These are phyloP conservation scores for Marasmius fiardii DNA, from an alignment of 1,284 basidiomycete species.

Conservation along the genomic window DNA sequence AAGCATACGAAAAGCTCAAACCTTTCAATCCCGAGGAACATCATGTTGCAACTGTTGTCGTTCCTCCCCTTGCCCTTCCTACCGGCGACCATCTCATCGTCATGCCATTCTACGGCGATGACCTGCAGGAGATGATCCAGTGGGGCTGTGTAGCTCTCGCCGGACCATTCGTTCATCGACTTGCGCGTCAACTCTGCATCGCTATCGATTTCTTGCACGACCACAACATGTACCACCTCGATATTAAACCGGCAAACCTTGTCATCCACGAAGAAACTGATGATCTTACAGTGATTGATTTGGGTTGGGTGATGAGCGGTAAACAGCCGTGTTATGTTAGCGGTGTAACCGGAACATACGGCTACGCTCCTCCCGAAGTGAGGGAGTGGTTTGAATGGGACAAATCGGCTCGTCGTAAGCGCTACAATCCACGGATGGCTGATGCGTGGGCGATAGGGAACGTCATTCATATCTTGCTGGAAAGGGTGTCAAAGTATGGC, in stretches of 20 bases:
- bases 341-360: not conserved
- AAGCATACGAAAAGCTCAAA: no score
- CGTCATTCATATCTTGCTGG: not conserved
- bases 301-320: not conserved
- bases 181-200: not conserved
- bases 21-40: no score
- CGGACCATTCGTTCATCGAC: no score
- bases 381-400: not conserved
- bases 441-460: not conserved
- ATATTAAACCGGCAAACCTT: not conserved
- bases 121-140: no score
- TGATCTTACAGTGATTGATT: not conserved
- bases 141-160: no score
- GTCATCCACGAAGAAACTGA: not conserved
- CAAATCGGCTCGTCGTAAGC: not conserved
- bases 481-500: not conserved
- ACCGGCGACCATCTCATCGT: no score
- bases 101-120: no score
- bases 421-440: not conserved
- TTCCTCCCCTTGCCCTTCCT: no score
- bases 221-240: not conserved
- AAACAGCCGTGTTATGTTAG: not conserved
- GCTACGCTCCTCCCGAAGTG: not conserved
- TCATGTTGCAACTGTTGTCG: no score
- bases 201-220: not conserved